Percentiles rank a stretch among this genome's conserved stretches.
Conservation (phyloP, 2,329 filamentous ascomycete genomes). For the Trichoderma arundinaceum region DNA sequence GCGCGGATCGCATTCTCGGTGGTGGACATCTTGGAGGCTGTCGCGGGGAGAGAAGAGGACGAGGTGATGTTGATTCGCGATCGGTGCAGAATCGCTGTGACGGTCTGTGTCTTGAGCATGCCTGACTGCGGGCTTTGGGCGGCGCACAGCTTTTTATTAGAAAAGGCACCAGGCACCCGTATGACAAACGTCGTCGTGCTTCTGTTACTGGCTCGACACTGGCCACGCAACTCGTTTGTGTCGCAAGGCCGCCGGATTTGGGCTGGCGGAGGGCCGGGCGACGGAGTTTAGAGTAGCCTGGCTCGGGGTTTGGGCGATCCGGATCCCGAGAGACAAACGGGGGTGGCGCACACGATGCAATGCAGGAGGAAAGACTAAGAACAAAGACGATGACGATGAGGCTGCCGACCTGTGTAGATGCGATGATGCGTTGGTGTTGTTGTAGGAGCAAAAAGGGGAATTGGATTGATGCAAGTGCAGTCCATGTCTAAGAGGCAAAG, state of each 20-base stretch:
- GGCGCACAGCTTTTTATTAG: slow-evolving; percentile 10
- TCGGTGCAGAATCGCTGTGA: slow-evolving; percentile 49
- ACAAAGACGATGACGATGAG: not conserved
- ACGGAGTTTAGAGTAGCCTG: slow-evolving; percentile 19
- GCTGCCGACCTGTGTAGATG: not conserved
- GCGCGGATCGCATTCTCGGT: slow-evolving; percentile 41
- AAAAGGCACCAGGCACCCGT: slow-evolving; percentile 26
- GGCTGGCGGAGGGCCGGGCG: slow-evolving; percentile 22
- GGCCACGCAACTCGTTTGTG: slow-evolving; percentile 25
- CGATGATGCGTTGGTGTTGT: not conserved
- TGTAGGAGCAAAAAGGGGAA: not conserved
- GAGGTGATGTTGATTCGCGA: slow-evolving; percentile 46
- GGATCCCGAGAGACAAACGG: slow-evolving; percentile 19
- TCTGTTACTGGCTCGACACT: not conserved
- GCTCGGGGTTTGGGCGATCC: slow-evolving; percentile 25
- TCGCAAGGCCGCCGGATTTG: slow-evolving; percentile 30
- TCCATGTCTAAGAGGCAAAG: too few relatives aligned
- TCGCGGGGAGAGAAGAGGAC: slow-evolving; percentile 22
- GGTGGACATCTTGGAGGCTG: slow-evolving; percentile 43
- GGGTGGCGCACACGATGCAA: slow-evolving; percentile 8
- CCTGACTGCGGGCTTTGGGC: slow-evolving; percentile 37
- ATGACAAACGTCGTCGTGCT: slow-evolving; percentile 12
- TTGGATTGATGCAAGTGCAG: not conserved
- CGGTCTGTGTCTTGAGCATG: slow-evolving; percentile 54
- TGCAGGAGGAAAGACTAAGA: not conserved